phyloP scores from a whole-genome alignment of 202 grass and related monocot genomes.

The Thinopyrum obtusiflorum region DNA sequence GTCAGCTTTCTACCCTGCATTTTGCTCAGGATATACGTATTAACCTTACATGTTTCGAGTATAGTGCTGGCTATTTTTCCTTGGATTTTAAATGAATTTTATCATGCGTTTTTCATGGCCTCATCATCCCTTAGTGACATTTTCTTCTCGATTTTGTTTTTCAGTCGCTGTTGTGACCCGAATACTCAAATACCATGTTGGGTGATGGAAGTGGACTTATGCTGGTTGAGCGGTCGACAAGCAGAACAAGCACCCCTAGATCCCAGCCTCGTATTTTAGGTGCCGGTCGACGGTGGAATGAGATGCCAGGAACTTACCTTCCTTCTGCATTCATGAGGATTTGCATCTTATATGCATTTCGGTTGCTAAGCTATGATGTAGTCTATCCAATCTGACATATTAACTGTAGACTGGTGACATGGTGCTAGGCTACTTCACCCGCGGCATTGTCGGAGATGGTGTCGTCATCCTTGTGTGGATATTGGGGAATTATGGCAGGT shows the following conservation, averaged over 20 bases:
- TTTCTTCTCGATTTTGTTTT: background rate
- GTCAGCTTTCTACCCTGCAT: background rate
- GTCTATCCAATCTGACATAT: constrained; percentile 12
- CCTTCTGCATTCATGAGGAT: constrained; percentile 1
- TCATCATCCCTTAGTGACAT: background rate
- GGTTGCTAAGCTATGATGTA: background rate
- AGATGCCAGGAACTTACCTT: background rate
- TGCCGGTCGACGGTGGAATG: background rate
- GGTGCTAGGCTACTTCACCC: background rate
- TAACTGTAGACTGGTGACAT: background rate
- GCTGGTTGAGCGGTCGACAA: background rate
- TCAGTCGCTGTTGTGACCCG: background rate
- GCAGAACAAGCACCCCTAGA: background rate
- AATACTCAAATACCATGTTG: background rate
- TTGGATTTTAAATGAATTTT: background rate
- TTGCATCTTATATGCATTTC: background rate
- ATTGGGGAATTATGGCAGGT: background rate
- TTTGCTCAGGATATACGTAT: background rate
- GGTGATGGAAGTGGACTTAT: constrained; percentile 1
- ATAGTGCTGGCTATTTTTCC: background rate
- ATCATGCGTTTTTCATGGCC: background rate
- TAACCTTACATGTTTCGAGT: background rate
- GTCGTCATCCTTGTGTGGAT: background rate
- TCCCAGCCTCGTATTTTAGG: background rate
- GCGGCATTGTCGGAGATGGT: background rate